Evolutionary conservation across 768 basidiomycete species (phyloP).

Genomic region (Suillus ampliporus): DNA sequence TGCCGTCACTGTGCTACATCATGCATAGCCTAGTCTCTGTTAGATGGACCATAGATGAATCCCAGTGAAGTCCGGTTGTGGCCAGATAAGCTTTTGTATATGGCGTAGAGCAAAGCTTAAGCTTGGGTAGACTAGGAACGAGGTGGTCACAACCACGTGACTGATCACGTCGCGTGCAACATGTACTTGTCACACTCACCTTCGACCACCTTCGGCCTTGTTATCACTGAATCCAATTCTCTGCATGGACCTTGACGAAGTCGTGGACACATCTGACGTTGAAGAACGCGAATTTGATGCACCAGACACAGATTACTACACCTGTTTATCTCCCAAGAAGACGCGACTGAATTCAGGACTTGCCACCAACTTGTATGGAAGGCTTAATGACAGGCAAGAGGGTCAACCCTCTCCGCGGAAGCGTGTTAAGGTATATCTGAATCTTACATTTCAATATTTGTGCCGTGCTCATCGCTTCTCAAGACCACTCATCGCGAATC

Average conservation of each 20-base stretch:
- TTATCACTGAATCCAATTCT: constrained; percentile 1
- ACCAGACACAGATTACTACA: constrained; percentile 18
- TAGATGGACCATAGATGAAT: too few species aligned
- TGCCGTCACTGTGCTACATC: too few species aligned
- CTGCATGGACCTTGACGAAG: constrained; percentile 45
- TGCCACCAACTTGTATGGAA: not conserved
- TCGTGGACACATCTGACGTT: constrained; percentile 67
- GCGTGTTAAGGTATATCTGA: constrained; percentile 39
- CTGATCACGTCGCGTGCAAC: not conserved
- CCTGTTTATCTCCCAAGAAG: constrained; percentile 2
- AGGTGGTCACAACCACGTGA: constrained; percentile 5
- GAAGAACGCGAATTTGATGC: constrained; percentile 57
- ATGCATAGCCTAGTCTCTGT: too few species aligned
- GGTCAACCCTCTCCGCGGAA: constrained; percentile 40
- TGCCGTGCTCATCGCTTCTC: constrained; percentile 16
- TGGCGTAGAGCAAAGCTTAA: too few species aligned
- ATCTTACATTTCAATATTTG: not conserved
- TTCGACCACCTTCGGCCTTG: not conserved
- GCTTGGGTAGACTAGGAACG: too few species aligned
- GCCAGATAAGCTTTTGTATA: too few species aligned
- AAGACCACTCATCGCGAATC: constrained; percentile 25
- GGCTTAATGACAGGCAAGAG: constrained; percentile 17
- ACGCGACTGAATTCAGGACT: not conserved
- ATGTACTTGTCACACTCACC: not conserved
- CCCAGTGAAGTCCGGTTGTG: too few species aligned